phyloP scores from a whole-genome alignment of 106 monocot genomes.

The Allium fistulosum region DNA sequence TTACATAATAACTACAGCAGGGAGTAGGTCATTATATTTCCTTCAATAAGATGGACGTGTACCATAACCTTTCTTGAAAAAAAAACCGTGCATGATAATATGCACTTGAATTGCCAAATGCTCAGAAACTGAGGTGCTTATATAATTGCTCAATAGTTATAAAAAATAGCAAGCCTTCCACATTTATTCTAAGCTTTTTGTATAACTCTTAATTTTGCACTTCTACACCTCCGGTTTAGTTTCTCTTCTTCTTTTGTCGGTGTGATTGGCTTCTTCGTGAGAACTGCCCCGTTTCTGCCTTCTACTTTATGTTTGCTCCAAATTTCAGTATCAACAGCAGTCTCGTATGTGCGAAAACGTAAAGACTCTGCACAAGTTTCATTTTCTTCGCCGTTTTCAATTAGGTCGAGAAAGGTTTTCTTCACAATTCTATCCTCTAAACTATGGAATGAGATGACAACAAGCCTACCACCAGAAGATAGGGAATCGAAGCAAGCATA shows the following conservation, averaged over 20 bases:
- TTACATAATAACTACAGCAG: too few species aligned
- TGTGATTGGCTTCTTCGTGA: slow-evolving; percentile 86
- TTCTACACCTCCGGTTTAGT: slow-evolving; percentile 72
- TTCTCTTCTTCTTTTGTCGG: slow-evolving; percentile 84
- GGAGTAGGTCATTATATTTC: too few species aligned
- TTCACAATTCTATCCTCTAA: slow-evolving; percentile 96
- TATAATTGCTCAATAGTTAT: too few species aligned
- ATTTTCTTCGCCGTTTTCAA: slow-evolving; percentile 9
- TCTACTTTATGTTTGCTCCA: slow-evolving; percentile 56
- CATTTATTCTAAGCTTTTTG: slow-evolving; percentile 30
- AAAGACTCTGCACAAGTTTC: slow-evolving; percentile 4
- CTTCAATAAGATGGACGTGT: too few species aligned
- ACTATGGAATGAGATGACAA: slow-evolving; percentile 94
- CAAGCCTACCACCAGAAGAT: slow-evolving; percentile 78
- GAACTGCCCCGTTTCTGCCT: slow-evolving; percentile 55
- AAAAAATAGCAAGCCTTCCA: too few species aligned
- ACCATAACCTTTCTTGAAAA: too few species aligned
- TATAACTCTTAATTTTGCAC: slow-evolving; percentile 88
- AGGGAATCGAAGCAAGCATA: slow-evolving; percentile 79
- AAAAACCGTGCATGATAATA: too few species aligned
- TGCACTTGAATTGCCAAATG: too few species aligned
- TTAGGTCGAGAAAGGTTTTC: slow-evolving; percentile 75
- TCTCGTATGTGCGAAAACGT: not conserved
- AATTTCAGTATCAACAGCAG: slow-evolving; percentile 19
- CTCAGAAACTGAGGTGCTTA: too few species aligned